These are phyloP conservation scores for Cyberlindnera sargentensis DNA, from an alignment of 805 yeast genomes.

Conservation along the genomic window DNA sequence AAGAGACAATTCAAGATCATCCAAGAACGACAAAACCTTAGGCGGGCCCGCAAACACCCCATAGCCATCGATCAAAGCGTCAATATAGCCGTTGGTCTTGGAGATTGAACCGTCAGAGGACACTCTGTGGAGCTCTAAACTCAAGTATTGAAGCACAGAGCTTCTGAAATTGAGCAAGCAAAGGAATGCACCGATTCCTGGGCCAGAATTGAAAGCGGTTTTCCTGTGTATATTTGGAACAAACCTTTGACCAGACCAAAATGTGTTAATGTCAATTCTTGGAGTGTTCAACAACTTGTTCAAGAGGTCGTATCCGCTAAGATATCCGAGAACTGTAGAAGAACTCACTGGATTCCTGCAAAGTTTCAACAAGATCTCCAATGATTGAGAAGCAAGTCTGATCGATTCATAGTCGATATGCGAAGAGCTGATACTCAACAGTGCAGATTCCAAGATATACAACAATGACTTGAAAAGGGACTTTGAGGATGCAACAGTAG, in stretches of 20 bases:
- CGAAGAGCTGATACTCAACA: conserved; percentile 33
- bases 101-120: conserved; percentile 40
- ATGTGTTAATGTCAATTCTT: conserved; percentile 43
- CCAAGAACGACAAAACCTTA: conserved; percentile 61
- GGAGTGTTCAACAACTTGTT: conserved; percentile 43
- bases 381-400: conserved; percentile 46
- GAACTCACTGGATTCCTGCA: conserved; percentile 53
- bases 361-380: conserved; percentile 59
- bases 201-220: conserved; percentile 24
- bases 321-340: conserved; percentile 37
- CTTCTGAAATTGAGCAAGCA: conserved; percentile 58
- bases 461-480: conserved; percentile 54
- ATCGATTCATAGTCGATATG: conserved; percentile 48
- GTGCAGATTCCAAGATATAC: conserved; percentile 39
- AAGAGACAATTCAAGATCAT: conserved; percentile 54
- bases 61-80: conserved; percentile 42
- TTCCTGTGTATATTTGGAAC: conserved; percentile 30
- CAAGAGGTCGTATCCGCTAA: conserved; percentile 48
- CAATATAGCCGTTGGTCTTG: conserved; percentile 44
- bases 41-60: conserved; percentile 55
- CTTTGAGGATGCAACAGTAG: conserved; percentile 46
- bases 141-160: conserved; percentile 53
- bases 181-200: conserved; percentile 45
- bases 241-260: conserved; percentile 48
- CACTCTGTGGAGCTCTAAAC: conserved; percentile 65